Percentiles rank a stretch among this genome's conserved stretches.
phyloP scores from a whole-genome alignment of 2,329 filamentous ascomycete species.

The Epichloe bromicola region DNA sequence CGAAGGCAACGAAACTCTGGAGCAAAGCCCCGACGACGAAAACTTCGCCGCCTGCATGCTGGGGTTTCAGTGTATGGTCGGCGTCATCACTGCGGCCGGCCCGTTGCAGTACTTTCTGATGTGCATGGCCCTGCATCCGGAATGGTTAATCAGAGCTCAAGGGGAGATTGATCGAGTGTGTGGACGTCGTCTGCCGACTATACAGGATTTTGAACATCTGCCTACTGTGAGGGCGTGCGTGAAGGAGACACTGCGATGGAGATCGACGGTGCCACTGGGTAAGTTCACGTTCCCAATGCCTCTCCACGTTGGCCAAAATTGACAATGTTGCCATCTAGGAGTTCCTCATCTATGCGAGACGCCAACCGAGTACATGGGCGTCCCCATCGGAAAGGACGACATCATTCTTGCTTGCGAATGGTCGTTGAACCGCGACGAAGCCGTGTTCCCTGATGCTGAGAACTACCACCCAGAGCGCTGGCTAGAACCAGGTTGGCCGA shows the following conservation, averaged over 20 bases:
- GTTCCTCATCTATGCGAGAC: conserved; percentile 36
- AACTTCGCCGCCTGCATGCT: conserved; percentile 37
- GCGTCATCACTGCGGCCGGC: conserved; percentile 35
- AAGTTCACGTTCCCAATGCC: background rate
- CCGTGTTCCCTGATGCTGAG: background rate
- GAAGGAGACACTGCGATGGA: conserved; percentile 46
- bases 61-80: conserved; percentile 37
- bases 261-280: conserved; percentile 37
- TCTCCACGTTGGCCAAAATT: too few relatives aligned
- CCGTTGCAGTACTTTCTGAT: conserved; percentile 39
- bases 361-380: conserved; percentile 32
- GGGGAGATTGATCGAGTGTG: conserved; percentile 30
- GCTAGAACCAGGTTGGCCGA: conserved; percentile 48
- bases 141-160: conserved; percentile 39
- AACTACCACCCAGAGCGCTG: conserved; percentile 49
- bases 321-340: conserved; percentile 14
- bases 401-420: conserved; percentile 35
- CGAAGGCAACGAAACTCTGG: conserved; percentile 25
- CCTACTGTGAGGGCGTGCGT: conserved; percentile 34
- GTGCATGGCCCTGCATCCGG: conserved; percentile 38
- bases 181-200: background rate
- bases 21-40: conserved; percentile 30
- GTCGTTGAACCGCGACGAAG: conserved; percentile 33
- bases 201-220: background rate
- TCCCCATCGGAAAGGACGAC: conserved; percentile 34